Evolutionary conservation across 2,329 filamentous ascomycete species (phyloP).

Genomic region (Calonectria multiphialidica): DNA sequence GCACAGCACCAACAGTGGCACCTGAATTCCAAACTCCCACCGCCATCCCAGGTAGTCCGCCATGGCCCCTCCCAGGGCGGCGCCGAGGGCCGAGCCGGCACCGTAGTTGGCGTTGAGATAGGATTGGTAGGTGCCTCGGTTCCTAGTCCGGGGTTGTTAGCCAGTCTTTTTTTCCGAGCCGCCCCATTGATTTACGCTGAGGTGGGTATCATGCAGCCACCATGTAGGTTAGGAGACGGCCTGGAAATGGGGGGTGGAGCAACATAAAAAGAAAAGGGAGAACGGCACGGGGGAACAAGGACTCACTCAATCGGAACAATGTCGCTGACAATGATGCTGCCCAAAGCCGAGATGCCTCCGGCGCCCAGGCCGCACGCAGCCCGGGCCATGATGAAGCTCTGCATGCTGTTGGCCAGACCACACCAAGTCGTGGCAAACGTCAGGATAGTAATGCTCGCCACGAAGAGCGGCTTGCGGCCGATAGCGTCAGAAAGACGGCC

Average conservation of each 20-base stretch:
- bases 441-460: constrained; percentile 74
- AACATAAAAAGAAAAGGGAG: constrained; percentile 25
- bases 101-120: constrained; percentile 77
- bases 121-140: constrained; percentile 78
- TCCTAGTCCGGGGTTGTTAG: constrained; percentile 12
- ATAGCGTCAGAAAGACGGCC: constrained; percentile 81
- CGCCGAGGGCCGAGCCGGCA: constrained; percentile 69
- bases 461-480: constrained; percentile 75
- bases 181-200: neutral
- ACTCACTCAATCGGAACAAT: constrained; percentile 78
- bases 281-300: neutral
- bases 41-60: constrained; percentile 80
- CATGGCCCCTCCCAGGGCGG: constrained; percentile 77
- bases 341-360: constrained; percentile 77
- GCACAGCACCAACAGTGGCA: constrained; percentile 63
- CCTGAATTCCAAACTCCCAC: constrained; percentile 76
- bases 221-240: neutral
- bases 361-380: constrained; percentile 80
- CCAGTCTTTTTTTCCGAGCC: neutral
- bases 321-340: constrained; percentile 79
- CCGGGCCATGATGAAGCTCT: constrained; percentile 77
- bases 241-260: neutral
- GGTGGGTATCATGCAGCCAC: constrained; percentile 5
- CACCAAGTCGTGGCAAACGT: constrained; percentile 76
- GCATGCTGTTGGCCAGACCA: constrained; percentile 73